Evolutionary conservation across 805 yeast species (phyloP), one percentile per base, ranked within the genome.

Genomic region (Spathaspora hagerdaliae): DNA sequence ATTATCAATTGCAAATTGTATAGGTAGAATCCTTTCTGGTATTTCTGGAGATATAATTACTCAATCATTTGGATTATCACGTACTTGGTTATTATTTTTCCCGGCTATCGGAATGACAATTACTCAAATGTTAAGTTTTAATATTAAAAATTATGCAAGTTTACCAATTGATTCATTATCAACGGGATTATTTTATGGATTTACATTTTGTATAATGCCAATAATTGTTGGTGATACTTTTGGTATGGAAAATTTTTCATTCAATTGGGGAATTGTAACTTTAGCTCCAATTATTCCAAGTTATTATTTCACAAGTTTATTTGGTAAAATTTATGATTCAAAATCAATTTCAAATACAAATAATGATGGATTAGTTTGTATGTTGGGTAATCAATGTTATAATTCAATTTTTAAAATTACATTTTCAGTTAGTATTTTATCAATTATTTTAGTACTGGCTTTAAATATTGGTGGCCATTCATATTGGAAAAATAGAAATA

Each of bases 211-310:
- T 41, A 72, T 84, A 7, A 76, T 79, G 63, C 94, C 95, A 5
- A 80, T 86, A n/a, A 78, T 87, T 15, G 75, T 84, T n/a, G 78
- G 88, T 13, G 92, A 87, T 51, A 63, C 75, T 8, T 86, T 85
- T 64, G 94, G 94, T 2, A 77, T 87, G 68, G 69, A 69, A 13
- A 71, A 77, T 43, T 84, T 85, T 54, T 77, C 87, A 7, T 80
- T 77, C 51, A 84, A 84, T 55, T 86, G 90, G 87, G 95, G 95
- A 0, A 58, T 82, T 32, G 74, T 84, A 19, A 81, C 83, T 9
- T 56, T 83, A 43, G 79, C 90, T 0, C 91, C 94, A 1, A 75
- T 83, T 12, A 50, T 82, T 0, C 80, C 86, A 1, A 77, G 84
- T 35, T 77, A 78, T 51, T 64, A 75, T 47, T 73, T 86, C 51